These are phyloP conservation scores for Ogataea allantospora DNA, from an alignment of 805 yeast genomes.

Conservation along the genomic window DNA sequence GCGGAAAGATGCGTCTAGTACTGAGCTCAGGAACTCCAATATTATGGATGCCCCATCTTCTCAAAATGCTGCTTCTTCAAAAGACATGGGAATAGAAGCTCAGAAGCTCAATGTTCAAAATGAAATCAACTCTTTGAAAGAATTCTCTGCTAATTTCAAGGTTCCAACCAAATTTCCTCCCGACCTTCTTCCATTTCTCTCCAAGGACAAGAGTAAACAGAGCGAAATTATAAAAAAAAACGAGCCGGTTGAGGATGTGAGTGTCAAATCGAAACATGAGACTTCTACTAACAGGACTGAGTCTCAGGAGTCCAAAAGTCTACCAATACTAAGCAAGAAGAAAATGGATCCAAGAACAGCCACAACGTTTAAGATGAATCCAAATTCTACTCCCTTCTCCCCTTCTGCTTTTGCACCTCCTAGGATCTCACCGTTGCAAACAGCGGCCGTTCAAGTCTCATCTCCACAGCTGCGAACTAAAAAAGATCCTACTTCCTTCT, in stretches of 20 bases:
- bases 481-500: slow-evolving; percentile 33
- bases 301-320: no score
- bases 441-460: slow-evolving; percentile 4
- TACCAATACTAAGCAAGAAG: slow-evolving; percentile 35
- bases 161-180: slow-evolving; percentile 49
- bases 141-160: slow-evolving; percentile 80
- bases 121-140: slow-evolving; percentile 67
- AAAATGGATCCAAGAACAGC: slow-evolving; percentile 53
- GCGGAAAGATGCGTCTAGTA: background rate
- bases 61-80: slow-evolving; percentile 4
- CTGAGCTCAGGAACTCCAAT: no score
- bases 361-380: slow-evolving; percentile 67
- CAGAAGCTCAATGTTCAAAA: slow-evolving; percentile 51
- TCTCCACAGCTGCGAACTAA: slow-evolving; percentile 20
- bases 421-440: slow-evolving; percentile 20
- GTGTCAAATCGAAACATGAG: background rate
- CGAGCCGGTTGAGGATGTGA: slow-evolving; percentile 4
- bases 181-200: slow-evolving; percentile 65
- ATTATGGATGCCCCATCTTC: no score
- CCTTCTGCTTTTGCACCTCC: slow-evolving; percentile 36
- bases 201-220: slow-evolving; percentile 67
- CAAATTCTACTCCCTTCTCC: slow-evolving; percentile 64
- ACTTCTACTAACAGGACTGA: no score
- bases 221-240: slow-evolving; percentile 49
- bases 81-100: slow-evolving; percentile 32